Base-by-base conservation (phyloP, 2,329 filamentous ascomycete species). In the Colletotrichum limetticola region DNA sequence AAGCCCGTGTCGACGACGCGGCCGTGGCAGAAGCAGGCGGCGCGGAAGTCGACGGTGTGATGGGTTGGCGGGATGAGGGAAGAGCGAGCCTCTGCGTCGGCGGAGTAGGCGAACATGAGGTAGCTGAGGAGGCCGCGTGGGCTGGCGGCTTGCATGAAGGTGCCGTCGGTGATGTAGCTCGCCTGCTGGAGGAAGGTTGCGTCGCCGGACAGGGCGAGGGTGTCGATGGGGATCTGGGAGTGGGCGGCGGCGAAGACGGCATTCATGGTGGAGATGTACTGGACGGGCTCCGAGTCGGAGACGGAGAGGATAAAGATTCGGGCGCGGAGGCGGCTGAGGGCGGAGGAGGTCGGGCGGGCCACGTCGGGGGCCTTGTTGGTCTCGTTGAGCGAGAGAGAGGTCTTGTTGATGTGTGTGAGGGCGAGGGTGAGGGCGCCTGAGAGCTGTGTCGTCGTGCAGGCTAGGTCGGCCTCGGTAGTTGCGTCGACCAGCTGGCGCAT, bases 201-300 rank as follows among this genome's bases (percentile, higher is more conserved):
- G 77, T 95, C 91, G 26, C 94, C 95, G 55, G 93, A 91, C 14
- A 99, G 87, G 76, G 97, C 93, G 74, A 97, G 89, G 42, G 98
- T 96, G 82, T 99, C 97, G 78, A 99, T 95, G 28, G 95, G 94
- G 75, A 99, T 95, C 77, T 91, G 91, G 68, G 95, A 89, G 75
- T 96, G 92, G 79, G 97, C 94, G 72, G 96, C 97, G 2, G 97
- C 97, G 83, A 99, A 99, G 74, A 98, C 97, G 78, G 93, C 91
- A 84, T 99, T 99, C 97, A 99, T 99, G 77, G 97, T 97, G 0
- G 96, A 93, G 68, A 99, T 99, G 85, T 99, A 99, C 82, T 98
- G 93, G 5, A 95, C 91, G 0, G 97, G 90, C 78, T 96, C 94
- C 55, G 89, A 88, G 79, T 95, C 95, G 59, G 94, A 97, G 5